A percentile compares a stretch with the other conserved stretches of the same genome.
phyloP scores from a whole-genome alignment of 1,139 yeast species.

The Schwanniomyces etchellsii region DNA sequence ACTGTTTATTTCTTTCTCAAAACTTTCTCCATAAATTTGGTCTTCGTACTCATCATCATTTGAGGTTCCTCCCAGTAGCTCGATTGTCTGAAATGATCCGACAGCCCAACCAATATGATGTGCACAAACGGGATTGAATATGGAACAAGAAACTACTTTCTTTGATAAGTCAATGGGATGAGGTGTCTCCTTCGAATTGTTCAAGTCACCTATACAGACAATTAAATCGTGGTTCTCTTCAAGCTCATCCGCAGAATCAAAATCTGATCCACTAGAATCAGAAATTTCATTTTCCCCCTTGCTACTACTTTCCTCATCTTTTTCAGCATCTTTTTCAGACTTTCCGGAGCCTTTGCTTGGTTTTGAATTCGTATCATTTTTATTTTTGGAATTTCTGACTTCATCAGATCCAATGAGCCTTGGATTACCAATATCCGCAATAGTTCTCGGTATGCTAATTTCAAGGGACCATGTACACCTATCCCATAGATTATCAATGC shows the following conservation, averaged over 20 bases:
- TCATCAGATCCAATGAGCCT: constrained; percentile 34
- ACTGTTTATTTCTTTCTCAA: constrained; percentile 32
- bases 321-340: constrained; percentile 5
- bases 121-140: constrained; percentile 84
- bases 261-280: constrained; percentile 6
- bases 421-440: constrained; percentile 61
- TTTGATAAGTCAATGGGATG: constrained; percentile 59
- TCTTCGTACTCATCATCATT: constrained; percentile 38
- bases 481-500: constrained; percentile 85
- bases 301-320: constrained; percentile 5
- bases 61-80: constrained; percentile 31
- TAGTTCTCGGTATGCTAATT: constrained; percentile 72
- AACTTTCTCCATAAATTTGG: constrained; percentile 21
- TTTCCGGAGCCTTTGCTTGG: constrained; percentile 11
- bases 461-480: constrained; percentile 91
- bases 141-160: constrained; percentile 72
- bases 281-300: constrained; percentile 15
- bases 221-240: constrained; percentile 52
- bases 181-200: constrained; percentile 41
- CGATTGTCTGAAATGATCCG: constrained; percentile 72
- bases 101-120: constrained; percentile 97
- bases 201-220: constrained; percentile 75
- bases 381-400: constrained; percentile 6
- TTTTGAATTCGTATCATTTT: constrained; percentile 7
- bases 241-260: constrained; percentile 30